Conservation (phyloP, 75 land plant species). For the Cupressus sempervirens region DNA sequence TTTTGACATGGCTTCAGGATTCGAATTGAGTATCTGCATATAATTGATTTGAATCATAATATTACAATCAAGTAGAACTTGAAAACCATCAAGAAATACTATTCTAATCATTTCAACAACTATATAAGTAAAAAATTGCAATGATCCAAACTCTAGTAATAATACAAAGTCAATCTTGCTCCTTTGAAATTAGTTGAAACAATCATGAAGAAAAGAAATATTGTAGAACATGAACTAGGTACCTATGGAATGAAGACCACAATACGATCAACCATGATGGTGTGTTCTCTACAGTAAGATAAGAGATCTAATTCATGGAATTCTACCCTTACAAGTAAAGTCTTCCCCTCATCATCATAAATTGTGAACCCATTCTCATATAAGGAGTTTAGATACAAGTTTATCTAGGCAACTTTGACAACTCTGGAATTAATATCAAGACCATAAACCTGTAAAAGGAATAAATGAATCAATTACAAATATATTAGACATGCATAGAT, state of each 20-base stretch:
- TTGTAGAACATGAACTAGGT: not conserved
- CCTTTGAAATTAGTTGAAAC: not conserved
- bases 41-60: not conserved
- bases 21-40: slow-evolving; percentile 90
- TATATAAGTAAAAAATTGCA: not conserved
- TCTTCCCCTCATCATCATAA: slow-evolving; percentile 77
- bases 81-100: not conserved
- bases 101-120: not conserved
- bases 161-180: not conserved
- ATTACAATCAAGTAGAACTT: not conserved
- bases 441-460: slow-evolving; percentile 72
- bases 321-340: slow-evolving; percentile 88
- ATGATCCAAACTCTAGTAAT: not conserved
- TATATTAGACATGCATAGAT: not conserved
- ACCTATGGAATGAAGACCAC: slow-evolving; percentile 99
- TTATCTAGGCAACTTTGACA: slow-evolving; percentile 89
- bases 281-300: slow-evolving; percentile 72
- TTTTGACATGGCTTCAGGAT: slow-evolving; percentile 97
- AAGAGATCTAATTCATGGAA: slow-evolving; percentile 95
- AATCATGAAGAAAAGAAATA: not conserved
- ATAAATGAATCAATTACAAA: not conserved
- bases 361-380: slow-evolving; percentile 79
- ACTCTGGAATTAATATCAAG: slow-evolving; percentile 98
- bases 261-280: slow-evolving; percentile 85
- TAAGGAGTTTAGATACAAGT: slow-evolving; percentile 83